These are phyloP conservation scores for Chenopodium suecicum DNA, from an alignment of 148 eudicot genomes.

Conservation along the genomic window DNA sequence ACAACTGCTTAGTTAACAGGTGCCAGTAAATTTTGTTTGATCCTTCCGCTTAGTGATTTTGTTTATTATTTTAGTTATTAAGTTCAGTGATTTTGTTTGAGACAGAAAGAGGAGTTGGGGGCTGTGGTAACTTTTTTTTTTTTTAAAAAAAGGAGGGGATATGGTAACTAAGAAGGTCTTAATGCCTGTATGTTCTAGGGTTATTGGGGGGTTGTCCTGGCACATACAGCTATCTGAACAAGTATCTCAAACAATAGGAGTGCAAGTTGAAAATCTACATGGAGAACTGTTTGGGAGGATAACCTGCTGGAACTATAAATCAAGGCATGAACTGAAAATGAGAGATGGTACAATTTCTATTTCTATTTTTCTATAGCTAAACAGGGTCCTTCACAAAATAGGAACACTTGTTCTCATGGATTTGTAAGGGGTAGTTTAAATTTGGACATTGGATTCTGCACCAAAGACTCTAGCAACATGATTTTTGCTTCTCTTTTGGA, in stretches of 20 bases:
- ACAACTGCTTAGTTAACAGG: neutral
- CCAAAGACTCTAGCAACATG: neutral
- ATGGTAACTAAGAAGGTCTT: neutral
- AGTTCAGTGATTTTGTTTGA: neutral
- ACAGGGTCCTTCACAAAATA: neutral
- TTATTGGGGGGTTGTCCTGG: neutral
- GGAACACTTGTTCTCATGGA: neutral
- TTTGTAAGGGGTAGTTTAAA: neutral
- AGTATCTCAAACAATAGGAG: neutral
- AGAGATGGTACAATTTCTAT: neutral
- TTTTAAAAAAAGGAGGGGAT: too few species aligned
- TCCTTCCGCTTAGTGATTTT: neutral
- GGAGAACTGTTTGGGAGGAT: neutral
- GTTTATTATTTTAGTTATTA: too few species aligned
- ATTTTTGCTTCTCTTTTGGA: neutral
- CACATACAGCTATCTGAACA: neutral
- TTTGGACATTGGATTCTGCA: neutral
- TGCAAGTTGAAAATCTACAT: neutral
- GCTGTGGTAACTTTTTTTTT: neutral
- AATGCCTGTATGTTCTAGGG: neutral
- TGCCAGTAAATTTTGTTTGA: neutral
- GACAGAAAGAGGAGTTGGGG: neutral
- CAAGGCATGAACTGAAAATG: too few species aligned
- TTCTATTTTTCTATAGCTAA: neutral
- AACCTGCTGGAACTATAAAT: neutral